phyloP scores from a whole-genome alignment of 2,329 filamentous ascomycete species.

The Pseudocercospora vitis region DNA sequence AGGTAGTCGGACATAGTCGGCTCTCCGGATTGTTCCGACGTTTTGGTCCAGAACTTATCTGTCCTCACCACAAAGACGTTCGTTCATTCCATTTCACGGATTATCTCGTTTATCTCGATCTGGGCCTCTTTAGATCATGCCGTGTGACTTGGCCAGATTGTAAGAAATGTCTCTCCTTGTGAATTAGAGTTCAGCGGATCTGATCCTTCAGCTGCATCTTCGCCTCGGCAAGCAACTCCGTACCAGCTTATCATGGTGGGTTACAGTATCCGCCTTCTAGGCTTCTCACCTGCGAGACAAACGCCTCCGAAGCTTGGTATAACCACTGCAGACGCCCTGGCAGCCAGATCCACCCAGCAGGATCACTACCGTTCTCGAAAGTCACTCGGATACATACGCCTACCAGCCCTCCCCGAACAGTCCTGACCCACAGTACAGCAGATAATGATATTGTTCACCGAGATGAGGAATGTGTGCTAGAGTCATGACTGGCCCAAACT shows the following conservation, averaged over 20 bases:
- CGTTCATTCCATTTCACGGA: too few relatives aligned
- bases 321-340: neutral
- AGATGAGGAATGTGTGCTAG: neutral
- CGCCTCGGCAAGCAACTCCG: neutral
- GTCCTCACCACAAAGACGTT: too few relatives aligned
- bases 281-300: neutral
- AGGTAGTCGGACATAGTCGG: too few relatives aligned
- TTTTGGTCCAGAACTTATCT: too few relatives aligned
- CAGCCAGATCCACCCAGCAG: neutral
- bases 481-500: neutral
- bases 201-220: neutral
- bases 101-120: too few relatives aligned
- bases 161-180: too few relatives aligned
- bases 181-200: conserved; percentile 3
- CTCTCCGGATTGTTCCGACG: too few relatives aligned
- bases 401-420: too few relatives aligned
- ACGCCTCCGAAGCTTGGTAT: neutral
- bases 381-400: too few relatives aligned
- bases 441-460: neutral
- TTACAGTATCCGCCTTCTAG: neutral
- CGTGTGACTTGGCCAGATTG: neutral
- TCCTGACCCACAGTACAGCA: neutral
- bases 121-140: too few relatives aligned
- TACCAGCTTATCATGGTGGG: too few relatives aligned
- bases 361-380: too few relatives aligned